A percentile compares a stretch with the other conserved stretches of the same genome.
These are phyloP conservation scores for Camellia lanceoleosa DNA, from an alignment of 148 eudicot genomes.

Conservation along the genomic window DNA sequence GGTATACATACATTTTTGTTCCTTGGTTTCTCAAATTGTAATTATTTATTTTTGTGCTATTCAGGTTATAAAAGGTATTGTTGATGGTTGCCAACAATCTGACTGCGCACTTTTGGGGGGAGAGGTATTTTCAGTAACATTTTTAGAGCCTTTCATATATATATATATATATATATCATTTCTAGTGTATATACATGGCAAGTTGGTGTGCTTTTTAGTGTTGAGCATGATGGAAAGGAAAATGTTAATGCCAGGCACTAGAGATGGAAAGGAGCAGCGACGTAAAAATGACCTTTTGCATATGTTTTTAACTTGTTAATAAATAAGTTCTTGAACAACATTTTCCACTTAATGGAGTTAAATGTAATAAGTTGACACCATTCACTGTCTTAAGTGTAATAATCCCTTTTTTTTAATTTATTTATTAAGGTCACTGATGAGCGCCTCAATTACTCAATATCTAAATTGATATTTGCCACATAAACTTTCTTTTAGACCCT, in stretches of 20 bases:
- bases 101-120: slow-evolving; percentile 93
- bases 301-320: too few relatives aligned
- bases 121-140: slow-evolving; percentile 57
- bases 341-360: too few relatives aligned
- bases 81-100: slow-evolving; percentile 90
- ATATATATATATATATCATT: too few relatives aligned
- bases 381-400: too few relatives aligned
- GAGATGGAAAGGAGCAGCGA: slow-evolving; percentile 11
- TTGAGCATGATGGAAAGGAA: neutral
- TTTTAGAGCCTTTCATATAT: neutral
- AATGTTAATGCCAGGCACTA: neutral
- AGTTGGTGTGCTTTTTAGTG: neutral
- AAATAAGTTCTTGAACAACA: too few relatives aligned
- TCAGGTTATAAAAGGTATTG: slow-evolving; percentile 92
- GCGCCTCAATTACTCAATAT: neutral
- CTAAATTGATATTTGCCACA: neutral
- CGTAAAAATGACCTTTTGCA: neutral
- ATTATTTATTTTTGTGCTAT: slow-evolving; percentile 7
- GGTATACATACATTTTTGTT: slow-evolving; percentile 26
- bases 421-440: too few relatives aligned
- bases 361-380: too few relatives aligned
- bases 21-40: neutral
- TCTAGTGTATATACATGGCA: neutral
- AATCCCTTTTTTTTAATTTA: too few relatives aligned
- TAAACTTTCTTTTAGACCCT: neutral